phyloP scores from a whole-genome alignment of 192 early-diverging fungal genomes.

The Phlyctochytrium bullatum region DNA sequence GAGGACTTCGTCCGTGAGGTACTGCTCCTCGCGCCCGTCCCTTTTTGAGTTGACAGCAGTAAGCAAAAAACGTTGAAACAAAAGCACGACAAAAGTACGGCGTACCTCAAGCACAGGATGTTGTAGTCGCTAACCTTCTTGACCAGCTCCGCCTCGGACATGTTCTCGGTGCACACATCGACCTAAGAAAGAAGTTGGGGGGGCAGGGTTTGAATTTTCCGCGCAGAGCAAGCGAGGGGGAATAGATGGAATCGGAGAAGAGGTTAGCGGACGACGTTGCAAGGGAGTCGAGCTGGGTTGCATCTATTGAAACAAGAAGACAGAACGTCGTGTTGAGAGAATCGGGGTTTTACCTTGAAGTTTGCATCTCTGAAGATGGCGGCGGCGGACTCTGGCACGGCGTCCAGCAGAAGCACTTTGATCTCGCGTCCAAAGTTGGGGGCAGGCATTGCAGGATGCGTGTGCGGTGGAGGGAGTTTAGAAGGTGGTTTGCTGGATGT shows the following conservation, averaged over 20 bases:
- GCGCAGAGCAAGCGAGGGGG: too few species aligned
- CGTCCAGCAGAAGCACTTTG: slow-evolving; percentile 33
- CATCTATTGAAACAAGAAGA: too few species aligned
- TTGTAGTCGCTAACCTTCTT: slow-evolving; percentile 44
- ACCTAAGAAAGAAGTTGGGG: too few species aligned
- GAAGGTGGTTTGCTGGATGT: too few species aligned
- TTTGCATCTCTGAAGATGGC: slow-evolving; percentile 31
- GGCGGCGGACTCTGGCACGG: slow-evolving; percentile 31
- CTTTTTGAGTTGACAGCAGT: slow-evolving; percentile 10
- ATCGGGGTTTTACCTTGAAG: slow-evolving; percentile 30
- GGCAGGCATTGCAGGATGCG: not conserved
- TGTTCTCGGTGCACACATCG: slow-evolving; percentile 30
- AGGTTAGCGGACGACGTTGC: too few species aligned
- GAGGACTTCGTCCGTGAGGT: slow-evolving; percentile 45
- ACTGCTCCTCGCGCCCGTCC: slow-evolving; percentile 22
- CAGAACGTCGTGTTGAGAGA: too few species aligned
- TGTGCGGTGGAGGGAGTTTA: too few species aligned
- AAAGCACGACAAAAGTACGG: not conserved
- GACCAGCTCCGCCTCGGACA: slow-evolving; percentile 41
- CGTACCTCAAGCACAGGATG: slow-evolving; percentile 40
- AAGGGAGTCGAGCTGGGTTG: too few species aligned
- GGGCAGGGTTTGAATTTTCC: too few species aligned
- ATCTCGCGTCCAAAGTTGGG: slow-evolving; percentile 21
- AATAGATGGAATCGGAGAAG: too few species aligned
- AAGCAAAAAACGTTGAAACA: too few species aligned